Evolutionary conservation across 2,329 filamentous ascomycete species (phyloP).

Genomic region (Diplocarpon rosae): DNA sequence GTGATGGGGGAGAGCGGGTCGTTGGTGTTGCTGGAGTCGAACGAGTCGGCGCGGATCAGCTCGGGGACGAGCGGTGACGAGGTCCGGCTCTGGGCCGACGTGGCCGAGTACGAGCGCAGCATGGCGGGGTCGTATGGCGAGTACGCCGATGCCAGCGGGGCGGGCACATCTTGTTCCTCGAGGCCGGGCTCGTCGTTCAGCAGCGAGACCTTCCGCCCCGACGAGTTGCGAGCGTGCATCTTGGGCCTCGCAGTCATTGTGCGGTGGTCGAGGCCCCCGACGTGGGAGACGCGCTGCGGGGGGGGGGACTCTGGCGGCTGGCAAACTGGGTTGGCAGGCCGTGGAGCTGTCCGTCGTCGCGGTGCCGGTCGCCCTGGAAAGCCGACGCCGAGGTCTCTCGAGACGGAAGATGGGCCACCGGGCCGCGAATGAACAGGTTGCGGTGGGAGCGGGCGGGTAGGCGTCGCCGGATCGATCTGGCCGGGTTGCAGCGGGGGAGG

Average conservation of each 20-base stretch:
- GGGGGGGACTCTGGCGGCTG: no score
- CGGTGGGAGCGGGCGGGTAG: no score
- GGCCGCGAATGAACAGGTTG: no score
- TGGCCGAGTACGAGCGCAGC: conserved; percentile 20
- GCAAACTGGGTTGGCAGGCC: no score
- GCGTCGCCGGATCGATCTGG: no score
- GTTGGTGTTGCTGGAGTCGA: conserved; percentile 47
- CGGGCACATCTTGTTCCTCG: conserved; percentile 12
- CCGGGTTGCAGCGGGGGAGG: no score
- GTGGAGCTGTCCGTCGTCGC: no score
- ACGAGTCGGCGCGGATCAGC: conserved; percentile 49
- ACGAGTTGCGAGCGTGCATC: conserved; percentile 46
- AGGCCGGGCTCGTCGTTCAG: conserved; percentile 42
- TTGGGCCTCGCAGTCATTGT: conserved; percentile 19
- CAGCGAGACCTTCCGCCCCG: conserved; percentile 47
- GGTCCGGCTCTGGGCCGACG: conserved; percentile 28
- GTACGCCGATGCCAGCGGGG: conserved; percentile 6
- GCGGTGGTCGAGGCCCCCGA: background rate
- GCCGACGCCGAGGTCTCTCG: no score
- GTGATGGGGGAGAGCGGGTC: conserved; percentile 46
- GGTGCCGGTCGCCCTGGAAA: no score
- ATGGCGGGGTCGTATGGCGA: conserved; percentile 9
- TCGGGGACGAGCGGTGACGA: conserved; percentile 34
- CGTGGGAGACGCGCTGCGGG: no score
- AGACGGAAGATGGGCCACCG: no score